Conservation (phyloP, 2,329 filamentous ascomycete species). For the Xylaria sp. region DNA sequence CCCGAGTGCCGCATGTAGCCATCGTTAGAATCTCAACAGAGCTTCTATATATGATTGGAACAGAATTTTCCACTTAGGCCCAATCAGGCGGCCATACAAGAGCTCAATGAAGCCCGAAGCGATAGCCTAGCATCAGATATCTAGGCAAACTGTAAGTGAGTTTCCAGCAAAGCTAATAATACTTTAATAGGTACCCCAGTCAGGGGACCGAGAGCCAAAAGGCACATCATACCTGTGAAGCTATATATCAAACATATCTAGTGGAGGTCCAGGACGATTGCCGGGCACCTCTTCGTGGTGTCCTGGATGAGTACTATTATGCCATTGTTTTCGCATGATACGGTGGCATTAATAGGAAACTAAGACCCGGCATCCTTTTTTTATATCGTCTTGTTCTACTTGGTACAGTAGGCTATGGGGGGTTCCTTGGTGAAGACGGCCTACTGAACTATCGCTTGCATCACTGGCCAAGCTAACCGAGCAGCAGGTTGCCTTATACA, state of each 20-base stretch:
- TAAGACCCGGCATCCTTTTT: slow-evolving; percentile 10
- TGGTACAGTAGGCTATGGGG: neutral
- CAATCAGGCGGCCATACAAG: neutral
- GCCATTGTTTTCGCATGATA: neutral
- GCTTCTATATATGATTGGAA: neutral
- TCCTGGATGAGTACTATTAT: slow-evolving; percentile 18
- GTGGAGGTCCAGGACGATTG: slow-evolving; percentile 17
- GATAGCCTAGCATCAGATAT: neutral
- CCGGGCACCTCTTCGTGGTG: slow-evolving; percentile 23
- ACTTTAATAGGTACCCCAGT: neutral
- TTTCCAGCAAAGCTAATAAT: neutral
- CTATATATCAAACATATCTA: neutral
- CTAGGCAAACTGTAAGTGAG: neutral
- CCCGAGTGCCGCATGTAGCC: too few relatives aligned
- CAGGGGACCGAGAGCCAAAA: neutral
- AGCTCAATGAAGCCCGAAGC: neutral
- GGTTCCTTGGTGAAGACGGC: too few relatives aligned
- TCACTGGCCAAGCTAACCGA: too few relatives aligned
- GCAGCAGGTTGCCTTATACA: too few relatives aligned
- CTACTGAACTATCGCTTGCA: too few relatives aligned
- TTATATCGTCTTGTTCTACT: neutral
- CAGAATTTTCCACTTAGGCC: neutral
- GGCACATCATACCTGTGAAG: neutral
- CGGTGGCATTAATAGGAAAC: slow-evolving; percentile 3
- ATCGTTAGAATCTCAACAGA: too few relatives aligned